A percentile compares a stretch with the other conserved stretches of the same genome.
Conservation (phyloP, 2,329 filamentous ascomycete species). For the Periconia sp. region DNA sequence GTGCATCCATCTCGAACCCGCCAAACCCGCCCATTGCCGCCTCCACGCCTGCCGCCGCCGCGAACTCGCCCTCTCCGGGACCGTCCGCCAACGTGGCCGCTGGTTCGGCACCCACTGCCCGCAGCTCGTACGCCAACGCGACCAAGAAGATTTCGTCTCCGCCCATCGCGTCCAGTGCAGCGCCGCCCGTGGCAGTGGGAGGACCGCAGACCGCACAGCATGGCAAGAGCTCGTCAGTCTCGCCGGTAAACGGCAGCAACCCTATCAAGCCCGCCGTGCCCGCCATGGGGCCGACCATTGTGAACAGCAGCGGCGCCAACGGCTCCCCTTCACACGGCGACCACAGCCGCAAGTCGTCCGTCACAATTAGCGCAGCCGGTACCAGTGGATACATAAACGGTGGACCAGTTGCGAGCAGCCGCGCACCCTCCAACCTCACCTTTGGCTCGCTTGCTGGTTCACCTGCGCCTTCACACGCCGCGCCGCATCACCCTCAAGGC, state of each 20-base stretch:
- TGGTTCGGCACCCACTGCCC: conserved; percentile 62
- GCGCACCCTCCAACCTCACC: conserved; percentile 67
- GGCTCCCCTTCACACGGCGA: conserved; percentile 64
- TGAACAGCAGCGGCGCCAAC: conserved; percentile 71
- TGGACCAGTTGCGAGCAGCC: conserved; percentile 64
- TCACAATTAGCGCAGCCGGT: conserved; percentile 88
- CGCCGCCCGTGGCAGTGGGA: conserved; percentile 60
- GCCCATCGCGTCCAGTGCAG: conserved; percentile 57
- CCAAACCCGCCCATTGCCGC: conserved; percentile 55
- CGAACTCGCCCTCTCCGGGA: conserved; percentile 56
- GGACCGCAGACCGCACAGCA: conserved; percentile 59
- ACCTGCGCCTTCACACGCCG: conserved; percentile 69
- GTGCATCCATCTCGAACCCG: conserved; percentile 63
- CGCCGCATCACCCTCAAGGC: conserved; percentile 70
- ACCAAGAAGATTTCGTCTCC: conserved; percentile 61
- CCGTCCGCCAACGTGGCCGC: conserved; percentile 57
- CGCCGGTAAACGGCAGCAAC: conserved; percentile 85
- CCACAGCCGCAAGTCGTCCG: conserved; percentile 87
- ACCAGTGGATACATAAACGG: conserved; percentile 81
- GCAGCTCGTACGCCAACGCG: conserved; percentile 66
- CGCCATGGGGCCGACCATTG: conserved; percentile 64
- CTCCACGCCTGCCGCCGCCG: conserved; percentile 54
- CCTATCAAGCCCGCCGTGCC: conserved; percentile 74
- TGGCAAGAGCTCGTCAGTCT: conserved; percentile 56
- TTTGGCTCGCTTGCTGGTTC: conserved; percentile 76